Evolutionary conservation across 495 filamentous ascomycete species (phyloP), one percentile per base, ranked within the genome.

Genomic region (Neurospora discreta): DNA sequence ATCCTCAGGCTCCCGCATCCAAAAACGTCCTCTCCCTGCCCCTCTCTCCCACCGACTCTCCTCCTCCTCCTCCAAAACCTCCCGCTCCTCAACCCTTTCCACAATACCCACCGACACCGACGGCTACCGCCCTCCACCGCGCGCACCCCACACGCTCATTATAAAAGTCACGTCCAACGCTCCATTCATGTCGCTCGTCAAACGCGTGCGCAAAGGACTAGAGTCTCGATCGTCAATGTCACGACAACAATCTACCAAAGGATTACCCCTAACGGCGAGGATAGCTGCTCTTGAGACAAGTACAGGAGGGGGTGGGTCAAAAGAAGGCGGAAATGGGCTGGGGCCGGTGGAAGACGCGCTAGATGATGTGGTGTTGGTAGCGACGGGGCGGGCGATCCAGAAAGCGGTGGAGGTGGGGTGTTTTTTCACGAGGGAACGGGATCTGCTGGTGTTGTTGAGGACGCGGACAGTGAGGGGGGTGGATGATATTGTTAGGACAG

Each of bases 111-210:
- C 81, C 88, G 92, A 70, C 91, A 92, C 15, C 86, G 97, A 78
- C 87, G 92, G 90, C 81, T 88, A 88, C 44, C 82, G 87, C 11
- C 68, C 70, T 11, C 68, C 87, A 81, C 89, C 75, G 84, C 87
- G 67, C 88, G 88, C 73, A 85, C 82, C 81, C 76, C 76, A 78
- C 58, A 78, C 78, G 3, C 71, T 73, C 74, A 76, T 89, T 74
- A 85, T 99, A 84, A 97, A 97, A 82, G 83, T 98, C n/a, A 90
- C 90, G 11, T 79, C 88, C 67, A 81, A 80, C 3, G 89, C 93
- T 0, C 91, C 92, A 15, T 93, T 97, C 84, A 90, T 96, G 80
- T 88, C 90, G n/a, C 87, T 89, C 15, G 86, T 97, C 18, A 92
- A 93, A 80, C 92, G 94, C 73, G 89, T 93, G 36, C 89, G 90